Conservation (phyloP, 257 asterid genomes). For the Solanum okadae region DNA sequence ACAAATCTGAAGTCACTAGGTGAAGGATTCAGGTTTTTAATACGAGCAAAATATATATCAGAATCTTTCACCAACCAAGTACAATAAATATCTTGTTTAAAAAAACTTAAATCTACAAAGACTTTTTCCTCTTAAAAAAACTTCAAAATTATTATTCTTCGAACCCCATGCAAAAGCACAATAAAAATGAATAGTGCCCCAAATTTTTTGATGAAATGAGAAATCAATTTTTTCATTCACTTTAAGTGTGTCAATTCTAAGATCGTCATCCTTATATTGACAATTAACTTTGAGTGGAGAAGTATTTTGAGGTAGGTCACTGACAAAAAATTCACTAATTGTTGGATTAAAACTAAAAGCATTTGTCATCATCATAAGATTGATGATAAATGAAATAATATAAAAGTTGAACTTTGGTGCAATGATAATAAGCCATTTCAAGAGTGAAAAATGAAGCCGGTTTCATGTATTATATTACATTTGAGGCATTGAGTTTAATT, state of each 20-base stretch:
- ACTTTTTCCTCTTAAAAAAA: background rate
- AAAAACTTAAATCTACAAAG: background rate
- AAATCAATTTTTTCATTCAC: background rate
- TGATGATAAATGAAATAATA: background rate
- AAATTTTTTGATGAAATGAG: background rate
- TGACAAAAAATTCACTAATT: background rate
- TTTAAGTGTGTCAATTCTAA: background rate
- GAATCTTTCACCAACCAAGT: background rate
- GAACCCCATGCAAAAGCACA: background rate
- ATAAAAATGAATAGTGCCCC: background rate
- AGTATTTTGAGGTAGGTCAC: background rate
- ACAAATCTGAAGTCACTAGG: background rate
- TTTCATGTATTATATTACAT: background rate
- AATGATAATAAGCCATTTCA: background rate
- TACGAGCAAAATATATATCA: background rate
- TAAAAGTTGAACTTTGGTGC: background rate
- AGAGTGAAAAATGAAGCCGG: background rate
- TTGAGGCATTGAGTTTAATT: background rate
- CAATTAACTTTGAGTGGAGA: background rate
- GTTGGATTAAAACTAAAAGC: background rate
- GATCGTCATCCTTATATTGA: background rate
- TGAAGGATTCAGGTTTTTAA: background rate
- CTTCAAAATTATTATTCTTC: background rate
- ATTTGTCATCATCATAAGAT: background rate
- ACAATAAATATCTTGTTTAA: background rate